Evolutionary conservation across 352 stramenopile genomes (phyloP).

Genomic region (Phytophthora sansomeana): DNA sequence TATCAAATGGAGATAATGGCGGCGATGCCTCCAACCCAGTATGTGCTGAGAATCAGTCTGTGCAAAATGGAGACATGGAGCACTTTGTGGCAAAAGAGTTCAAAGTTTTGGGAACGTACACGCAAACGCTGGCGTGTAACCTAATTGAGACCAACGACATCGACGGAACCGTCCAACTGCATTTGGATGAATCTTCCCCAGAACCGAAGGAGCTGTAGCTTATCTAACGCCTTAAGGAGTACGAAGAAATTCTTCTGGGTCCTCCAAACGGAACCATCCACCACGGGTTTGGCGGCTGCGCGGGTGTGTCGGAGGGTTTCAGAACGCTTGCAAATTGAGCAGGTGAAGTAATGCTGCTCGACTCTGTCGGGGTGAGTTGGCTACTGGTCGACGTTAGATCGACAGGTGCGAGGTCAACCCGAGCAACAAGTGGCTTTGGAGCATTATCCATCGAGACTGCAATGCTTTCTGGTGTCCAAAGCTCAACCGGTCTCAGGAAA

Average conservation of each 20-base stretch:
- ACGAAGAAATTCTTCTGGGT: slow-evolving; percentile 45
- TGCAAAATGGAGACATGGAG: slow-evolving; percentile 1
- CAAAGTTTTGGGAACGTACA: slow-evolving; percentile 45
- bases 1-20: slow-evolving; percentile 1
- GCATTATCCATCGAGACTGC: not conserved
- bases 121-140: slow-evolving; percentile 28
- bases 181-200: slow-evolving; percentile 14
- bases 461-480: slow-evolving; percentile 3
- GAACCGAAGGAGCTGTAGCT: not conserved
- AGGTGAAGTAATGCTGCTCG: not conserved
- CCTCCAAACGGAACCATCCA: slow-evolving; percentile 35
- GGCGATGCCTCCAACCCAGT: not conserved
- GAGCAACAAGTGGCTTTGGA: not conserved
- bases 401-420: slow-evolving; percentile 7
- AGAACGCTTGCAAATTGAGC: slow-evolving; percentile 9
- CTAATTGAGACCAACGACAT: slow-evolving; percentile 38
- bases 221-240: slow-evolving; percentile 37
- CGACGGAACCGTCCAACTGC: slow-evolving; percentile 37
- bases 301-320: slow-evolving; percentile 19
- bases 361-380: slow-evolving; percentile 6
- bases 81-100: slow-evolving; percentile 24
- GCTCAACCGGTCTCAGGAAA: slow-evolving; percentile 38
- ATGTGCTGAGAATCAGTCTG: not conserved
- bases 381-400: not conserved
- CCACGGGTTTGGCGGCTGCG: slow-evolving; percentile 24